phyloP scores from a whole-genome alignment of 2,329 filamentous ascomycete genomes.

The Aureobasidium uvarum region DNA sequence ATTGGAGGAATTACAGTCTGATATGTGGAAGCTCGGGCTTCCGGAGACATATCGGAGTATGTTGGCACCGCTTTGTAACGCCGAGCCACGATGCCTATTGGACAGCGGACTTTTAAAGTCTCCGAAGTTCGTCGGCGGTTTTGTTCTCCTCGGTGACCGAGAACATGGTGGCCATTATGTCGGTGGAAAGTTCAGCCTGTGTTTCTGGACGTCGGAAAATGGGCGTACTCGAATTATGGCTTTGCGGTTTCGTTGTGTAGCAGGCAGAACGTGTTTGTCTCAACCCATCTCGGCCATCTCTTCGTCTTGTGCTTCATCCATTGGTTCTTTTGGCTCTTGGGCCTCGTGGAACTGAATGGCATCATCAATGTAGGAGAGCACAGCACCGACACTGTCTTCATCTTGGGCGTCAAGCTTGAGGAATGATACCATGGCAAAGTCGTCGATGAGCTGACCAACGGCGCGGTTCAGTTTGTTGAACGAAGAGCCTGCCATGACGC shows the following conservation, averaged over 20 bases:
- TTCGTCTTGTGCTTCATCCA: constrained; percentile 51
- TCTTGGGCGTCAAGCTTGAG: constrained; percentile 84
- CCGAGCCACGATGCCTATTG: neutral
- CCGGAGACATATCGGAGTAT: neutral
- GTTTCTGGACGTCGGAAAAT: neutral
- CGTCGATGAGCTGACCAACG: constrained; percentile 88
- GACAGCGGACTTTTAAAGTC: neutral
- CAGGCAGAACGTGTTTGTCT: neutral
- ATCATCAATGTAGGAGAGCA: constrained; percentile 91
- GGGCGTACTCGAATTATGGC: neutral
- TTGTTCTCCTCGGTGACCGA: neutral
- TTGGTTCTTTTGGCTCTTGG: constrained; percentile 83
- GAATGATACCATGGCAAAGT: constrained; percentile 97
- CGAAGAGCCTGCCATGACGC: constrained; percentile 74
- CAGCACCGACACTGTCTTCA: constrained; percentile 82
- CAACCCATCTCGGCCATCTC: constrained; percentile 49
- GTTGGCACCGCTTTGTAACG: neutral
- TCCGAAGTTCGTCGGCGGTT: neutral
- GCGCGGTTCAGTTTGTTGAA: constrained; percentile 83
- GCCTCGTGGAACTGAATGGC: constrained; percentile 91
- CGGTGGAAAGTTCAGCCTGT: neutral
- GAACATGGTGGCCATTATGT: neutral
- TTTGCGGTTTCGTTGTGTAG: neutral
- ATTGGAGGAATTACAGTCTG: neutral
- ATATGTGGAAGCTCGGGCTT: neutral